phyloP scores from a whole-genome alignment of 1,284 basidiomycete species.

The Tranzscheliella williamsii region DNA sequence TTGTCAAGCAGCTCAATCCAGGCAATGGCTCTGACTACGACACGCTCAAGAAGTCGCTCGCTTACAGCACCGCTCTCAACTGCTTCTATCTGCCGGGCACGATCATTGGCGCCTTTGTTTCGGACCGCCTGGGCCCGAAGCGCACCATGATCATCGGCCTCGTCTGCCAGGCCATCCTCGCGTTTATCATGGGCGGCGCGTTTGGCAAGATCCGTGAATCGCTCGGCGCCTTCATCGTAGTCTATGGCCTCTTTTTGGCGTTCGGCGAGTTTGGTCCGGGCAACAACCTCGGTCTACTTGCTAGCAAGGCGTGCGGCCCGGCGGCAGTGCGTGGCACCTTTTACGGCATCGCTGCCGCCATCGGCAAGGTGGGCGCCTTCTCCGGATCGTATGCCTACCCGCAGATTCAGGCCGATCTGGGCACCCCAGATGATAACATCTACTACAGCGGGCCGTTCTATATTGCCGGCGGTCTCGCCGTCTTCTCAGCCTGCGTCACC shows the following conservation, averaged over 20 bases:
- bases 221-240: constrained; percentile 66
- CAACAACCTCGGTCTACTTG: constrained; percentile 54
- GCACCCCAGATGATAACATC: constrained; percentile 9
- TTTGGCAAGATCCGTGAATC: constrained; percentile 38
- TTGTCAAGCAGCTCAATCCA: constrained; percentile 71
- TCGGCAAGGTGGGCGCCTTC: constrained; percentile 71
- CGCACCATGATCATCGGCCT: constrained; percentile 52
- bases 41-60: constrained; percentile 25
- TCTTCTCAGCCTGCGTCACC: constrained; percentile 76
- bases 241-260: constrained; percentile 87
- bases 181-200: constrained; percentile 65
- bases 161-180: constrained; percentile 61
- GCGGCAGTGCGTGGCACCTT: constrained; percentile 49
- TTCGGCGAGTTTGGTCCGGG: constrained; percentile 74
- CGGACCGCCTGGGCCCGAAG: constrained; percentile 62
- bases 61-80: constrained; percentile 63
- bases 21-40: constrained; percentile 15
- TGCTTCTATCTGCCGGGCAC: constrained; percentile 69
- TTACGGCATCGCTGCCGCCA: constrained; percentile 68
- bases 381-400: constrained; percentile 49
- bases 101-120: constrained; percentile 74
- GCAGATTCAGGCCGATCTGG: constrained; percentile 36
- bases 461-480: constrained; percentile 68
- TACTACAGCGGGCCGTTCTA: constrained; percentile 59
- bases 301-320: constrained; percentile 43